Base-by-base conservation (phyloP, 805 yeast genomes). In the Candida broadrunensis region DNA sequence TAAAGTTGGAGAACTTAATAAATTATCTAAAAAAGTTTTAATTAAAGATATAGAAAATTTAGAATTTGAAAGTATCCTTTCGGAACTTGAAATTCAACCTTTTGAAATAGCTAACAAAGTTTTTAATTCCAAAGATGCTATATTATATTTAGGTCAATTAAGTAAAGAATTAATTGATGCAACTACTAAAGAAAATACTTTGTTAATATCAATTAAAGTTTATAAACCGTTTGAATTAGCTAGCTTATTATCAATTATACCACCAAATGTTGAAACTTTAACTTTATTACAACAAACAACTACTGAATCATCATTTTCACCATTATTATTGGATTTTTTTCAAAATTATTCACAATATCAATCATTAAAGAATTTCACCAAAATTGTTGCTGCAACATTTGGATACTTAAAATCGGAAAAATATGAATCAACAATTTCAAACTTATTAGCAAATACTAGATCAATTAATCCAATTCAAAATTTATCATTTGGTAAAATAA, bases 281-380 rank as follows among this genome's bases (percentile, higher is more conserved):
- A 77, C 80, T 11, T 75, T 85, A 14, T 70, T 86, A 18, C 85
- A 86, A 55, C 95, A 89, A 65, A 38, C 62, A 31, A 38, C 58
- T 5, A 41, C 56, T 24, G 43, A 61, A 25, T 58, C 65, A 36
- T 60, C 64, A 38, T 82, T 85, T 63, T 78, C 85, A 13, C 88
- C 91, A 3, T 69, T 89, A 32, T 70, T 85, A 49, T 75, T 89
- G 49, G 96, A 89, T 55, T 78, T 88, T 49, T 78, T 89, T 60
- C 75, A 80, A 37, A 78, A 79, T 37, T 70, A 68, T 67, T 75
- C 63, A 57, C 70, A 50, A 44, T 65, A 37, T 58, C 85, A 46
- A 59, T 65, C 49, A 60, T 70, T 55, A 62, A 71, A 59, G 61
- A 70, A 50, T 68, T 70, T 80, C 48, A 61, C 67, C 38, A 75